Percentiles rank a stretch among this genome's conserved stretches.
phyloP scores from a whole-genome alignment of 1,139 yeast species.

The Geotrichum cucujoidarum region DNA sequence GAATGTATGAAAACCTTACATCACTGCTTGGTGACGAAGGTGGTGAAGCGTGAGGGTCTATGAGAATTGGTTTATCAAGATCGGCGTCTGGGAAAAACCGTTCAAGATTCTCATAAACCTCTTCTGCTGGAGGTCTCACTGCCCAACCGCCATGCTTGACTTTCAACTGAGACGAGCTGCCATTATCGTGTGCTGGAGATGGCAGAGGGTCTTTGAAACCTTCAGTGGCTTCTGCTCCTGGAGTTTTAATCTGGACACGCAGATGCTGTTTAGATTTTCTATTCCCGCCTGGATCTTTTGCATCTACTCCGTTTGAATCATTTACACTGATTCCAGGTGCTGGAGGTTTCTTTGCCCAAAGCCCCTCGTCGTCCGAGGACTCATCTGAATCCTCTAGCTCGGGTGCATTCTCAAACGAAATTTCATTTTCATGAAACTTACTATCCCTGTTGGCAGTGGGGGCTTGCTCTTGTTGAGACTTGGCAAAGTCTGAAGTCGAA shows the following conservation, averaged over 20 bases:
- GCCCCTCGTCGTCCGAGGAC: constrained; percentile 45
- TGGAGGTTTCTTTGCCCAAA: constrained; percentile 55
- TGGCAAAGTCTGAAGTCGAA: neutral
- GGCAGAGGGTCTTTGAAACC: neutral
- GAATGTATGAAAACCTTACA: constrained; percentile 17
- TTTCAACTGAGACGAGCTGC: constrained; percentile 9
- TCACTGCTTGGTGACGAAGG: constrained; percentile 49
- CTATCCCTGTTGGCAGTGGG: constrained; percentile 16
- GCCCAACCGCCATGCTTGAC: constrained; percentile 37
- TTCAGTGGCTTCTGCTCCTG: constrained; percentile 15
- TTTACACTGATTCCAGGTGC: constrained; percentile 17
- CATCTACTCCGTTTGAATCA: neutral
- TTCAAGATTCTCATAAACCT: constrained; percentile 84
- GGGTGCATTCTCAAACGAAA: constrained; percentile 73
- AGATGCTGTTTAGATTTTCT: constrained; percentile 22
- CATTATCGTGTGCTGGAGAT: constrained; percentile 1
- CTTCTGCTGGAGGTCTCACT: constrained; percentile 92
- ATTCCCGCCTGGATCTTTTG: constrained; percentile 2
- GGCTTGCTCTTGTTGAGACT: neutral
- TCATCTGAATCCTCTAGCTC: constrained; percentile 44
- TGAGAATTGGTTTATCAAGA: constrained; percentile 85
- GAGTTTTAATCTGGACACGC: constrained; percentile 23
- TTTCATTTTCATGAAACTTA: constrained; percentile 48
- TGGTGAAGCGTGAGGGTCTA: constrained; percentile 51
- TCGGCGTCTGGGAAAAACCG: constrained; percentile 89